phyloP scores from a whole-genome alignment of 2,329 filamentous ascomycete species.

The Mycosphaerella arachidis region DNA sequence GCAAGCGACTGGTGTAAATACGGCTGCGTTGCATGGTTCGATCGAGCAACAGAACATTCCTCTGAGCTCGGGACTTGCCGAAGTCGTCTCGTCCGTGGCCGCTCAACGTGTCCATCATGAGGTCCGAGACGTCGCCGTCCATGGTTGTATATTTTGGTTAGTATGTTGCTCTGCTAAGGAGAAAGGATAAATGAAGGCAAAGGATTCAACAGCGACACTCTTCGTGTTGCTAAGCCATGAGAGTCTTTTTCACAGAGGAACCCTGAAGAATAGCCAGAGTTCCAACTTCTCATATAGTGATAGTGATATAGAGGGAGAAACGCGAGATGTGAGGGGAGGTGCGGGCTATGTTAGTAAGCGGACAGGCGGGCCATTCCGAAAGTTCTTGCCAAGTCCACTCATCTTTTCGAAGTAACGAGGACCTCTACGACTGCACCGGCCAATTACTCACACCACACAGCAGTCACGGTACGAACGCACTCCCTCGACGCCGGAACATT shows the following conservation, averaged over 20 bases:
- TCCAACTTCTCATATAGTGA: no score
- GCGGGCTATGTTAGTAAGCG: no score
- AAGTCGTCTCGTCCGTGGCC: not conserved
- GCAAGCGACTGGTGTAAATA: not conserved
- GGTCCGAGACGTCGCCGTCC: not conserved
- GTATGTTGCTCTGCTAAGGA: not conserved
- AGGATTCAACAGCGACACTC: not conserved
- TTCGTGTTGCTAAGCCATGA: not conserved
- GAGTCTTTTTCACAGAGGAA: no score
- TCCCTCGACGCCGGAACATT: not conserved
- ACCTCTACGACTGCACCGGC: not conserved
- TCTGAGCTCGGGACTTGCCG: not conserved
- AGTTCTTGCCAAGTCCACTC: not conserved
- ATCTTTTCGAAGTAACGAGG: not conserved
- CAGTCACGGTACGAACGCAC: slow-evolving; percentile 18
- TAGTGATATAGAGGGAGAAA: no score
- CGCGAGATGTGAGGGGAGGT: no score
- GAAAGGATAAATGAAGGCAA: no score
- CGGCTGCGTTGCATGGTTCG: not conserved
- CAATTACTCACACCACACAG: slow-evolving; percentile 14
- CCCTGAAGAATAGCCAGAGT: no score
- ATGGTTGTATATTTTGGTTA: not conserved
- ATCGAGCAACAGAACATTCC: not conserved
- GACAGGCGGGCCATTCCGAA: not conserved
- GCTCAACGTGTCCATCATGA: not conserved